These are phyloP conservation scores for Saprolegnia diclina DNA, from an alignment of 352 stramenopile species.

Conservation along the genomic window DNA sequence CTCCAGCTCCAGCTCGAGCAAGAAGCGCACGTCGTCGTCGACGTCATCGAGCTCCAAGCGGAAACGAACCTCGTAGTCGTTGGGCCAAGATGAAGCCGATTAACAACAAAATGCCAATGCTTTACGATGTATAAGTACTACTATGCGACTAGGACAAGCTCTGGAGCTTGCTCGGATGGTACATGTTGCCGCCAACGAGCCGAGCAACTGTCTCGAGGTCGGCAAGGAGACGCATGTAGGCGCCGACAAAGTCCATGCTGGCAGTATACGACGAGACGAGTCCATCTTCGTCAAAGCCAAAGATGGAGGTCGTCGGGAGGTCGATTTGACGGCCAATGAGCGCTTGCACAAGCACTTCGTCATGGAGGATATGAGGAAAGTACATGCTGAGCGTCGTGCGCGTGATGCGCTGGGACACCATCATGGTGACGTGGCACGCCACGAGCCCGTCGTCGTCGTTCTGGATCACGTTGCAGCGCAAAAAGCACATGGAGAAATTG, in stretches of 20 bases:
- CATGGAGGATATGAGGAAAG: slow-evolving; percentile 17
- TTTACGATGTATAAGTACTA: too few species aligned
- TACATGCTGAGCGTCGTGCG: slow-evolving; percentile 32
- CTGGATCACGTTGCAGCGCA: slow-evolving; percentile 30
- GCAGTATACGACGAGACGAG: background rate
- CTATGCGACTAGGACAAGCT: too few species aligned
- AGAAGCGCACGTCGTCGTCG: slow-evolving; percentile 22
- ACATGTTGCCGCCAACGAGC: slow-evolving; percentile 37
- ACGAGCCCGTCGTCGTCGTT: slow-evolving; percentile 23
- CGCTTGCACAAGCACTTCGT: slow-evolving; percentile 17
- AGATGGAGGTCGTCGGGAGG: slow-evolving; percentile 16
- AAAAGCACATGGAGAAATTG: slow-evolving; percentile 37
- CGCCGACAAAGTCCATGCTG: slow-evolving; percentile 40
- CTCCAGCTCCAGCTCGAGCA: slow-evolving; percentile 32
- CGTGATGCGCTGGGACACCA: slow-evolving; percentile 41
- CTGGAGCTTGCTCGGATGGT: slow-evolving; percentile 1
- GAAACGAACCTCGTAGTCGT: background rate
- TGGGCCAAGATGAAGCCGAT: too few species aligned
- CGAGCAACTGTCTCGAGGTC: slow-evolving; percentile 37
- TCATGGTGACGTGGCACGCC: slow-evolving; percentile 39
- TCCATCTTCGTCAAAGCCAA: slow-evolving; percentile 1
- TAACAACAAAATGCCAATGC: too few species aligned
- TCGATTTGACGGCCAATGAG: slow-evolving; percentile 16
- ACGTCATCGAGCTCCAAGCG: slow-evolving; percentile 25
- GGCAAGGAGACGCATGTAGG: slow-evolving; percentile 40